Evolutionary conservation across 2,329 filamentous ascomycete genomes (phyloP).

Genomic region (Alternaria solani): DNA sequence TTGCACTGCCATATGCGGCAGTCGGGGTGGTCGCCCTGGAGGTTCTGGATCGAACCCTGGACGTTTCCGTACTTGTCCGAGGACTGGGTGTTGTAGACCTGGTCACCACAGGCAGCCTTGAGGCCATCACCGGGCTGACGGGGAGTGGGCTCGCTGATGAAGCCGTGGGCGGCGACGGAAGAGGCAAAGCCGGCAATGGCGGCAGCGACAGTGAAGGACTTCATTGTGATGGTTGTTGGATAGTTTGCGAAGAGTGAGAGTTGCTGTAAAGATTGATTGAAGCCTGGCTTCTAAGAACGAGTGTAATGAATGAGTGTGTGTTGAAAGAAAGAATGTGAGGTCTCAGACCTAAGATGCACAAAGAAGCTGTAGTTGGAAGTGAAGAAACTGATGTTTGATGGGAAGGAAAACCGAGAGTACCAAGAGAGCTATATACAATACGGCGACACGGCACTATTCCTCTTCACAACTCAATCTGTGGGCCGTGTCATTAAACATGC

Average conservation of each 20-base stretch:
- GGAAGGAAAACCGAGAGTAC: conserved; percentile 6
- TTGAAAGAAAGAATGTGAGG: conserved; percentile 50
- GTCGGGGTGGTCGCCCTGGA: conserved; percentile 55
- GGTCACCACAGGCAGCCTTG: conserved; percentile 61
- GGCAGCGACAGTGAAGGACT: conserved; percentile 53
- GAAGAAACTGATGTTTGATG: conserved; percentile 32
- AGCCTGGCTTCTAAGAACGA: conserved; percentile 46
- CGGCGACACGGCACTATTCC: conserved; percentile 17
- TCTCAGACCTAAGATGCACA: conserved; percentile 47
- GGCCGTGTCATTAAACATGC: conserved; percentile 48
- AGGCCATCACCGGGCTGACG: conserved; percentile 63
- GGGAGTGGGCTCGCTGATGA: conserved; percentile 58
- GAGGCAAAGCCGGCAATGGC: conserved; percentile 55
- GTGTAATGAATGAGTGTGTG: conserved; percentile 39
- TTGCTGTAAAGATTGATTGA: conserved; percentile 35
- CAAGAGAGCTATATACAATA: conserved; percentile 31
- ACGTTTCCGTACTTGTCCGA: conserved; percentile 66
- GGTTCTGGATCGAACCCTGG: conserved; percentile 63
- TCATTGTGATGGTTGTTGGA: conserved; percentile 49
- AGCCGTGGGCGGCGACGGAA: conserved; percentile 63
- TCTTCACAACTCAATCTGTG: conserved; percentile 32
- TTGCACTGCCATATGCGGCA: conserved; percentile 67
- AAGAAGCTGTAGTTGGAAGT: conserved; percentile 37
- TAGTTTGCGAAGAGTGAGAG: conserved; percentile 17
- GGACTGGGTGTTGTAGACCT: conserved; percentile 62